These are phyloP conservation scores for Trichoderma orchidacearum DNA, from an alignment of 495 filamentous ascomycete species.

Conservation along the genomic window DNA sequence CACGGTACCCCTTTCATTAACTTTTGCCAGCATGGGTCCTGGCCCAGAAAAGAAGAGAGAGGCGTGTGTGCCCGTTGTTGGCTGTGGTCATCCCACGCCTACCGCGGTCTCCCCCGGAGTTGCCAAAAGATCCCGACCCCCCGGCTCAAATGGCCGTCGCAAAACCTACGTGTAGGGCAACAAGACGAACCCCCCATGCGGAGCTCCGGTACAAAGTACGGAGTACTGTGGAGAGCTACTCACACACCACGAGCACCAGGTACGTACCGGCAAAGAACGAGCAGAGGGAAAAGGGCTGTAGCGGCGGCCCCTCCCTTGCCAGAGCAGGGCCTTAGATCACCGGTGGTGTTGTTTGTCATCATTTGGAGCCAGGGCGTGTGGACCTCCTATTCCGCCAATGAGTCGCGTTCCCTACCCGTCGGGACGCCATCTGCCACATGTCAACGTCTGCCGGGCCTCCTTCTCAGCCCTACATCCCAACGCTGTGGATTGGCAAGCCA, in stretches of 20 bases:
- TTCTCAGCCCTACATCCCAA: constrained; percentile 1
- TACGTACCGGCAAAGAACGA: not conserved
- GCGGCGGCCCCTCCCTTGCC: not conserved
- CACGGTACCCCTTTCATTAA: not conserved
- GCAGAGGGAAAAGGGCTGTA: no score
- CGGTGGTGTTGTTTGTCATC: not conserved
- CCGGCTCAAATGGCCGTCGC: not conserved
- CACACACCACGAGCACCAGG: not conserved
- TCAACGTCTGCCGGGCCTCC: not conserved
- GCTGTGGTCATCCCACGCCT: not conserved
- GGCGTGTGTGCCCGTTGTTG: not conserved
- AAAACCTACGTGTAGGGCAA: no score
- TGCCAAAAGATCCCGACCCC: not conserved
- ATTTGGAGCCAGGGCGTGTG: not conserved
- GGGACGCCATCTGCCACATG: constrained; percentile 1
- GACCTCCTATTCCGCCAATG: not conserved
- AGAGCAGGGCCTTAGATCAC: not conserved
- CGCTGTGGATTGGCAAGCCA: not conserved
- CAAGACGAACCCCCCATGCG: no score
- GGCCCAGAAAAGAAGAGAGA: no score
- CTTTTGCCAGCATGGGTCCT: not conserved
- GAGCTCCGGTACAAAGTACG: not conserved
- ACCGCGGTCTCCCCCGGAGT: not conserved
- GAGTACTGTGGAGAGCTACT: not conserved
- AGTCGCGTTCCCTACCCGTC: not conserved